Percentiles rank a stretch among this genome's conserved stretches.
phyloP scores from a whole-genome alignment of 2,329 filamentous ascomycete genomes.

The Microdochium nivale region DNA sequence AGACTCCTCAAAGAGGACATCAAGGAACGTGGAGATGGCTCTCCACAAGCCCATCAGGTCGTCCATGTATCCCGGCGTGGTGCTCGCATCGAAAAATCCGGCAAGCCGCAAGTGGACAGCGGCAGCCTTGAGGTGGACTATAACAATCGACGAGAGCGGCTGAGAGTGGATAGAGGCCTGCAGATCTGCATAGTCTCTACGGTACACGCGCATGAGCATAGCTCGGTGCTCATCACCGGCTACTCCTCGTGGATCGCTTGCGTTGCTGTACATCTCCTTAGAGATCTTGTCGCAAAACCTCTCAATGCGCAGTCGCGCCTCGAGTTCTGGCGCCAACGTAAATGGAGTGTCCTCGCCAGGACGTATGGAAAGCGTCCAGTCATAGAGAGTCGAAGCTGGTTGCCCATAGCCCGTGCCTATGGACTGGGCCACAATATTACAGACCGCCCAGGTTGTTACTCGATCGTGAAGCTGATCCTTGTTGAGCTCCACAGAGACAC shows the following conservation, averaged over 20 bases:
- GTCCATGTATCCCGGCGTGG: conserved; percentile 61
- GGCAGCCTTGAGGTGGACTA: conserved; percentile 64
- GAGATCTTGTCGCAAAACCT: conserved; percentile 71
- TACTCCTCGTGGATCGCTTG: conserved; percentile 61
- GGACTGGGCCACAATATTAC: conserved; percentile 75
- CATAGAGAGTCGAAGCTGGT: conserved; percentile 69
- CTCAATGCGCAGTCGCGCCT: conserved; percentile 62
- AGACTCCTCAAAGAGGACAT: conserved; percentile 49
- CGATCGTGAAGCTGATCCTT: conserved; percentile 73
- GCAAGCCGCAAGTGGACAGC: conserved; percentile 68
- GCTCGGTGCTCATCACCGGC: conserved; percentile 59
- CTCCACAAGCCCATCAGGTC: conserved; percentile 71
- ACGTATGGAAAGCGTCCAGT: conserved; percentile 60
- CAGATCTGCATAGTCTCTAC: conserved; percentile 55
- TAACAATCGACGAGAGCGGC: conserved; percentile 47
- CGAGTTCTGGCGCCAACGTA: conserved; percentile 52
- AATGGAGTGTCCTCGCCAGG: conserved; percentile 52
- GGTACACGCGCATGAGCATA: conserved; percentile 58
- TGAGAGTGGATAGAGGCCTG: conserved; percentile 52
- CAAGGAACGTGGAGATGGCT: conserved; percentile 61
- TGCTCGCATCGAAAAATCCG: conserved; percentile 73
- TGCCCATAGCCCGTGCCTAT: conserved; percentile 80
- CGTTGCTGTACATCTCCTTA: conserved; percentile 72
- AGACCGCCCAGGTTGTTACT: conserved; percentile 74
- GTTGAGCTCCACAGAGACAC: conserved; percentile 65